Evolutionary conservation across 129 eudicot genomes (phyloP), one percentile per base, ranked within the genome.

Genomic region (Helichrysum umbraculigerum): DNA sequence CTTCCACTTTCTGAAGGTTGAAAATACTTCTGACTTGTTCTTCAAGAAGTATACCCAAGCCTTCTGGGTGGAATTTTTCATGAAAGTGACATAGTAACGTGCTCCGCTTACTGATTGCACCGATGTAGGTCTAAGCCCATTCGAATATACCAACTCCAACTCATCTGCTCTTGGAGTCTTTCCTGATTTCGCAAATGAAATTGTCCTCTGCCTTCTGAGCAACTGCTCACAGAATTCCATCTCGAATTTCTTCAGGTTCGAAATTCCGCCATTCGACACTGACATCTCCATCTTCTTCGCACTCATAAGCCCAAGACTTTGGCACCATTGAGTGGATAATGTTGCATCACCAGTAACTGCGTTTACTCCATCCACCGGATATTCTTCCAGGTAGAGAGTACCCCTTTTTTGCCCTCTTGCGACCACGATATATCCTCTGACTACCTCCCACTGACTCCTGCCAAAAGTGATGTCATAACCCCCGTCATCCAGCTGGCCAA

Each of bases 401-500:
- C 57, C 72, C 8, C 7, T 4, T 17, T 67, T 68, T 1, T 17
- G 2, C 3, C 56, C 56, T 17, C 4, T 2, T 0, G 72, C 56
- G 3, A 39, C 29, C 17, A 39, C 19, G 33, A 19, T 7, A 35
- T 41, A 2, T 2, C 30, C 54, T 35, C 41, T 39, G 3, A 34
- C 15, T 2, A 67, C 57, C 29, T 35, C 34, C 56, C 33, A 39
- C 15, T 39, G 15, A 3, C 54, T 5, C 41, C 16, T 51, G 1
- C 34, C 56, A 12, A 68, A 68, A 4, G 2, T 19, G 5, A 68
- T n/a, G n/a, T 67, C 19, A 20, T 16, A 17, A 22, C 54, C 72
- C n/a, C 39, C 17, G 9, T 67, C 71, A 67, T 67, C 72, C 6
- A 67, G 4, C 29, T 67, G 52, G 32, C 32, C 33, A 37, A 67